phyloP scores from a whole-genome alignment of 495 filamentous ascomycete genomes.

The Aspergillus mulundensis region DNA sequence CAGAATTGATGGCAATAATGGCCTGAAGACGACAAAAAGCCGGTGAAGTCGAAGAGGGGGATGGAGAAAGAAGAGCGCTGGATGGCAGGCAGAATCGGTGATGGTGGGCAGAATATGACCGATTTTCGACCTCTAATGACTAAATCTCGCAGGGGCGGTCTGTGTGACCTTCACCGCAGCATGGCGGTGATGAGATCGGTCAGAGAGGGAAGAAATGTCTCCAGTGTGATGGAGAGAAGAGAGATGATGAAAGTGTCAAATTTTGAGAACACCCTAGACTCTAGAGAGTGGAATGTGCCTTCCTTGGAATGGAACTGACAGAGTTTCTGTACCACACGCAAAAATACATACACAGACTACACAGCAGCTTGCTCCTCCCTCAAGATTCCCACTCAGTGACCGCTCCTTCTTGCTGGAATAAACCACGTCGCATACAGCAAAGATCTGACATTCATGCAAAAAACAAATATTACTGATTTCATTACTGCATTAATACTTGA shows the following conservation, averaged over 20 bases:
- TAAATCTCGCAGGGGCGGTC: conserved; percentile 38
- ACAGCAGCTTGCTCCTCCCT: background rate
- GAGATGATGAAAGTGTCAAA: conserved; percentile 1
- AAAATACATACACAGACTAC: background rate
- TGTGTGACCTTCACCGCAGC: conserved; percentile 42
- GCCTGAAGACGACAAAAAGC: background rate
- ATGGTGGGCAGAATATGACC: background rate
- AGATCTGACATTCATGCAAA: background rate
- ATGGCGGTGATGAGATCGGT: conserved; percentile 43
- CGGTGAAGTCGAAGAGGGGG: conserved; percentile 14
- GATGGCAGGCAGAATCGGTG: conserved; percentile 31
- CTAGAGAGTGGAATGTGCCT: background rate
- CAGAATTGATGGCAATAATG: conserved; percentile 9
- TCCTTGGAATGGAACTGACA: conserved; percentile 1
- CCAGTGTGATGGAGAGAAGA: background rate
- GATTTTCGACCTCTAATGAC: background rate
- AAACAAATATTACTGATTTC: background rate
- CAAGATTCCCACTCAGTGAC: background rate
- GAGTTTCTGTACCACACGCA: conserved; percentile 7
- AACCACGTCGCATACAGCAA: background rate
- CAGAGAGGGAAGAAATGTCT: conserved; percentile 10
- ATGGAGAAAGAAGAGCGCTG: conserved; percentile 16
- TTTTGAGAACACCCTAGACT: background rate
- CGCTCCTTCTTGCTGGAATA: background rate
- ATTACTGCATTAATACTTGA: background rate